phyloP scores from a whole-genome alignment of 106 monocot genomes.

The Dactylorhiza incarnata region DNA sequence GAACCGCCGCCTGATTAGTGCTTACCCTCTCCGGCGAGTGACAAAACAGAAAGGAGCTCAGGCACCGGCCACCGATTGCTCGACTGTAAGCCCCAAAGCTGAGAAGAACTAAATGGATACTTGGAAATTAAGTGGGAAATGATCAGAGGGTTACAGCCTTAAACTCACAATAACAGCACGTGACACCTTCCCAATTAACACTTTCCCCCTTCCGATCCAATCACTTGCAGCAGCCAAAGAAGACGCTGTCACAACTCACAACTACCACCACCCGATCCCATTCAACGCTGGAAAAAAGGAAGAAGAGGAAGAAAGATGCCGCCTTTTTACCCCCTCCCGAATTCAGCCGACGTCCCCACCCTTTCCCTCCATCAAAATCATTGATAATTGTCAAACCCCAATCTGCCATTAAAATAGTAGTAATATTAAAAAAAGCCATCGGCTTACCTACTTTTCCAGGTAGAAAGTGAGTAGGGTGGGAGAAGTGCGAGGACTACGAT shows the following conservation, averaged over 20 bases:
- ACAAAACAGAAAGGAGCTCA: background rate
- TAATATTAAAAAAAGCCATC: too few relatives aligned
- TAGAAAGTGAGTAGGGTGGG: too few relatives aligned
- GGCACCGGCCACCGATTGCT: background rate
- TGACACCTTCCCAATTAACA: slow-evolving; percentile 13
- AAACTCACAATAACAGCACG: slow-evolving; percentile 16
- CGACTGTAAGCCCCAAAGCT: background rate
- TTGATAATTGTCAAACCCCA: background rate
- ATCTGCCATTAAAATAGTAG: background rate
- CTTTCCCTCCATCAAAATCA: background rate
- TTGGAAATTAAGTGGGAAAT: background rate
- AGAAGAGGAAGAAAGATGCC: slow-evolving; percentile 6
- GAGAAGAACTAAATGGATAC: background rate
- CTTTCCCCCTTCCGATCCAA: background rate
- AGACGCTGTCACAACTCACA: background rate
- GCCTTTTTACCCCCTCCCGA: background rate
- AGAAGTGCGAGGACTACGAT: too few relatives aligned
- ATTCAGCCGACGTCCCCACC: background rate
- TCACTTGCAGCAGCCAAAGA: slow-evolving; percentile 1
- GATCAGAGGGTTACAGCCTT: slow-evolving; percentile 2
- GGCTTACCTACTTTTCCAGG: too few relatives aligned
- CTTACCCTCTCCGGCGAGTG: too few relatives aligned
- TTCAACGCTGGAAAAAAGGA: slow-evolving; percentile 5
- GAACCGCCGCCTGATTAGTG: too few relatives aligned
- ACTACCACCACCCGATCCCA: slow-evolving; percentile 4